Evolutionary conservation across 257 asterid species (phyloP).

Genomic region (Knoxia roxburghii): DNA sequence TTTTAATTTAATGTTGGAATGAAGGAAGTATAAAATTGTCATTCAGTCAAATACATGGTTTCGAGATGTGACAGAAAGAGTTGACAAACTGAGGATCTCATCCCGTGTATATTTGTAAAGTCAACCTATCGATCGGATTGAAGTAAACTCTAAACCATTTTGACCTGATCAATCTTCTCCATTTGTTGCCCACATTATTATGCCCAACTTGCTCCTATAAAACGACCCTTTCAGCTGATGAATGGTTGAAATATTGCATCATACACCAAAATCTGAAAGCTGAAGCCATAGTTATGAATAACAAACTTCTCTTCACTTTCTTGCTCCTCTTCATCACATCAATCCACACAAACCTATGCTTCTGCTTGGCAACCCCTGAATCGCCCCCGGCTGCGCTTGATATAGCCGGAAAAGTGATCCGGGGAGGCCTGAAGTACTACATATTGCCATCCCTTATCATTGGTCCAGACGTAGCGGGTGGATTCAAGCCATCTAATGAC

Average conservation of each 20-base stretch:
- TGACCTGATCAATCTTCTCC: neutral
- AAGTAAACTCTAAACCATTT: neutral
- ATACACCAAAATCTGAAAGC: too few species aligned
- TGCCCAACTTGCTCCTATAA: neutral
- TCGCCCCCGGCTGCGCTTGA: slow-evolving; percentile 12
- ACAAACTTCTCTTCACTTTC: slow-evolving; percentile 1
- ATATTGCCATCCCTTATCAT: slow-evolving; percentile 5
- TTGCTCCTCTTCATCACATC: slow-evolving; percentile 9
- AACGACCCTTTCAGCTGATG: neutral
- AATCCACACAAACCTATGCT: slow-evolving; percentile 6
- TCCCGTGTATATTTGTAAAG: neutral
- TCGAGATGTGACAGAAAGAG: neutral
- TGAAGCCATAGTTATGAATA: slow-evolving; percentile 16
- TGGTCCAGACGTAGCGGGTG: slow-evolving; percentile 1
- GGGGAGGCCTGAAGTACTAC: slow-evolving; percentile 4
- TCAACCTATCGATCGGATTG: neutral
- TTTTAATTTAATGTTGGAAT: too few species aligned
- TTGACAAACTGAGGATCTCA: neutral
- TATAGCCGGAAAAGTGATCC: slow-evolving; percentile 9
- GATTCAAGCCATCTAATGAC: neutral
- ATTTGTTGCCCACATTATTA: neutral
- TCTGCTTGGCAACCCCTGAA: slow-evolving; percentile 9
- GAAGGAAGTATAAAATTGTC: neutral
- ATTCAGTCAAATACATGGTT: neutral
- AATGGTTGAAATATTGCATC: neutral